Percentiles rank a stretch among this genome's conserved stretches.
phyloP scores from a whole-genome alignment of 2,329 filamentous ascomycete genomes.

The Graphilbum sp. region DNA sequence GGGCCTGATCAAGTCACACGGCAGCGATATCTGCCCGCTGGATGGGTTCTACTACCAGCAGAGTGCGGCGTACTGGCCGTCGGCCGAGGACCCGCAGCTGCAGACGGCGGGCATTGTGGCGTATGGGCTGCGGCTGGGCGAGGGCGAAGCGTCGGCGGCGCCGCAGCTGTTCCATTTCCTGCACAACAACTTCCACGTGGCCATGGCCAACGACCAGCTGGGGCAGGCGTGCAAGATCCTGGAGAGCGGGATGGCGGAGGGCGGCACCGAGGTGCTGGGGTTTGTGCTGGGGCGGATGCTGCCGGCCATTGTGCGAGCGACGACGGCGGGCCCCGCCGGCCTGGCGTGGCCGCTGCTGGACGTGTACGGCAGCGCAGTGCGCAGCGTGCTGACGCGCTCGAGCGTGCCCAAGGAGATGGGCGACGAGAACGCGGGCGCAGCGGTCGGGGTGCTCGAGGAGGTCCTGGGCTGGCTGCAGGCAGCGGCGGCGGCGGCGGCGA shows the following conservation, averaged over 20 bases:
- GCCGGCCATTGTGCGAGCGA: slow-evolving; percentile 30
- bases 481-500: slow-evolving; percentile 1
- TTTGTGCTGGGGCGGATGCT: slow-evolving; percentile 38
- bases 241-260: slow-evolving; percentile 24
- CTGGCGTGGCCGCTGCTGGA: slow-evolving; percentile 32
- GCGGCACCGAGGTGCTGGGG: slow-evolving; percentile 21
- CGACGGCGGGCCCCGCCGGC: slow-evolving; percentile 9
- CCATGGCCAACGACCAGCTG: slow-evolving; percentile 32
- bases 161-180: slow-evolving; percentile 40
- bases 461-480: slow-evolving; percentile 11
- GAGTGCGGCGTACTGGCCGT: slow-evolving; percentile 37
- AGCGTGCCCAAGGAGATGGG: slow-evolving; percentile 21
- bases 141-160: slow-evolving; percentile 29
- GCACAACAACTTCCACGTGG: slow-evolving; percentile 39
- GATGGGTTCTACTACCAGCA: slow-evolving; percentile 41
- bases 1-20: slow-evolving; percentile 36
- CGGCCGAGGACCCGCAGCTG: slow-evolving; percentile 36
- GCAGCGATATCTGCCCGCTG: slow-evolving; percentile 33
- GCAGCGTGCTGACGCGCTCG: slow-evolving; percentile 17
- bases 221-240: slow-evolving; percentile 28
- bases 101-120: slow-evolving; percentile 38
- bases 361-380: slow-evolving; percentile 29
- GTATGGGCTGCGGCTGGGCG: slow-evolving; percentile 36
- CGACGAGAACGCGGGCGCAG: slow-evolving; percentile 16
- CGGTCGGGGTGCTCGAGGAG: slow-evolving; percentile 17